These are phyloP conservation scores for Gentiana straminea DNA, from an alignment of 257 asterid genomes.

Conservation along the genomic window DNA sequence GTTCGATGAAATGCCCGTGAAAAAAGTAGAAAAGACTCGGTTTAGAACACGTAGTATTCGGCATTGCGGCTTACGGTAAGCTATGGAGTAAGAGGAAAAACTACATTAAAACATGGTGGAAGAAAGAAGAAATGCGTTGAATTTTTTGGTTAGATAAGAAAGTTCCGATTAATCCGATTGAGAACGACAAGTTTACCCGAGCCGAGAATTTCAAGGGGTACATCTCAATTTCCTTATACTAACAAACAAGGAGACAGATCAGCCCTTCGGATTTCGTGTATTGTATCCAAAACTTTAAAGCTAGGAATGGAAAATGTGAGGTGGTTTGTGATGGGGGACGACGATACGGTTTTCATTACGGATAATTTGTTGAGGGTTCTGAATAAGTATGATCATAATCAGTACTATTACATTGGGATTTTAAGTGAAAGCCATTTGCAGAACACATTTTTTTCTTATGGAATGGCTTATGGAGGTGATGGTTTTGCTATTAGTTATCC, in stretches of 20 bases:
- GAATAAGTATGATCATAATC: no score
- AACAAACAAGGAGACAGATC: conserved; percentile 68
- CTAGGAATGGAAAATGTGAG: conserved; percentile 52
- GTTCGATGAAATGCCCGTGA: no score
- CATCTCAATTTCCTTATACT: conserved; percentile 44
- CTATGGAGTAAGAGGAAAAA: conserved; percentile 62
- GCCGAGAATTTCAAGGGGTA: conserved; percentile 50
- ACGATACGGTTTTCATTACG: no score
- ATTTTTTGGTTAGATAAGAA: conserved; percentile 60
- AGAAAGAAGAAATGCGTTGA: conserved; percentile 44
- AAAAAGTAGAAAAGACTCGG: conserved; percentile 24
- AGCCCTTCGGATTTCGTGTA: conserved; percentile 64
- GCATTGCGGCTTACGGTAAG: conserved; percentile 77
- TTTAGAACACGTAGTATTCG: conserved; percentile 58
- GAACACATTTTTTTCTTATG: conserved; percentile 63
- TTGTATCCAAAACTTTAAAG: conserved; percentile 65
- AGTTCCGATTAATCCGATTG: conserved; percentile 22
- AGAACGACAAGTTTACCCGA: conserved; percentile 31
- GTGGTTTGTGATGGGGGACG: no score
- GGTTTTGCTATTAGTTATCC: conserved; percentile 90
- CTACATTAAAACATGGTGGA: conserved; percentile 77
- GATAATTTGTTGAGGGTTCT: no score
- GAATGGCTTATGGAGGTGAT: conserved; percentile 90
- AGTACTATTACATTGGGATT: no score
- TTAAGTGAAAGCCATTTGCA: conserved; percentile 92